A percentile compares a stretch with the other conserved stretches of the same genome.
Evolutionary conservation across 495 filamentous ascomycete genomes (phyloP).

Genomic region (Talaromyces proteolyticus): DNA sequence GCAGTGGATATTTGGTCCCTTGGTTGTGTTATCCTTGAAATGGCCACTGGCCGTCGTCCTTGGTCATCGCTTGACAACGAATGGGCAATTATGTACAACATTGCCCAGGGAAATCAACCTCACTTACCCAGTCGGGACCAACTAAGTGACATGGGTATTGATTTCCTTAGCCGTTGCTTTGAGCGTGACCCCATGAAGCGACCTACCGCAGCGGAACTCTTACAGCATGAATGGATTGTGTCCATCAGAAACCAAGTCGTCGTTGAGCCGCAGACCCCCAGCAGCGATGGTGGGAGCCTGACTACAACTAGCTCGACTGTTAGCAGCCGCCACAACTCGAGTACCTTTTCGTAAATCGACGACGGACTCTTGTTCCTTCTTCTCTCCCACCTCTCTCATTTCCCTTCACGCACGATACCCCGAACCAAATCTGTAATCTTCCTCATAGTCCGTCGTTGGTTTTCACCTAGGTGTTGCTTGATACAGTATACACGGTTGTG

Average conservation of each 20-base stretch:
- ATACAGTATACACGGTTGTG: too few relatives aligned
- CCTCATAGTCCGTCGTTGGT: too few relatives aligned
- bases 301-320: slow-evolving; percentile 17
- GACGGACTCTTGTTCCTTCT: slow-evolving; percentile 10
- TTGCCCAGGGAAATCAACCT: slow-evolving; percentile 90
- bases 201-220: slow-evolving; percentile 77
- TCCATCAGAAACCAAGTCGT: slow-evolving; percentile 55
- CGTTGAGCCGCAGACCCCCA: slow-evolving; percentile 44
- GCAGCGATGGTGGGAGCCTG: slow-evolving; percentile 27
- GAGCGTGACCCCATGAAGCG: slow-evolving; percentile 74
- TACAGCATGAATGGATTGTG: slow-evolving; percentile 96
- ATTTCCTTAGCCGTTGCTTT: slow-evolving; percentile 86
- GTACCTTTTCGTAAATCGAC: slow-evolving; percentile 13
- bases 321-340: slow-evolving; percentile 29
- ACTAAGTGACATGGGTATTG: slow-evolving; percentile 75
- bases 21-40: slow-evolving; percentile 94
- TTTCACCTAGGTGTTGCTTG: too few relatives aligned
- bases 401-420: not conserved
- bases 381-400: not conserved
- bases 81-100: slow-evolving; percentile 99
- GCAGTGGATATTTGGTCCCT: slow-evolving; percentile 98
- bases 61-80: slow-evolving; percentile 99
- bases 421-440: too few relatives aligned
- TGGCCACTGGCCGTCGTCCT: slow-evolving; percentile 90
- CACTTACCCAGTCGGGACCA: slow-evolving; percentile 77